Evolutionary conservation across 345 rosid genomes (phyloP).

Genomic region (Salix arbutifolia): DNA sequence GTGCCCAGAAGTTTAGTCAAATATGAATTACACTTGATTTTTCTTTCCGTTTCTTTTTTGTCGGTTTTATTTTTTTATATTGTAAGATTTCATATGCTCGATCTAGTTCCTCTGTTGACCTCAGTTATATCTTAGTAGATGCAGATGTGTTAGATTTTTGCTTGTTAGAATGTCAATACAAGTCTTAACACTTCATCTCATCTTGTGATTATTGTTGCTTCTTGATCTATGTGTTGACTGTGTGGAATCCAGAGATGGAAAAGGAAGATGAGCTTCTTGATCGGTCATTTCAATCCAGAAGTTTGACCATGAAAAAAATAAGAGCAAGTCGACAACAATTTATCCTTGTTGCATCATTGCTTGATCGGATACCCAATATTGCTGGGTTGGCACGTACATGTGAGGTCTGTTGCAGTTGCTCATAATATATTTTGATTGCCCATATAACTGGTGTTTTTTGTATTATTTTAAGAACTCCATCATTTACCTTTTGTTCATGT

Average conservation of each 20-base stretch:
- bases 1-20: too few species aligned
- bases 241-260: conserved; percentile 63
- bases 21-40: too few species aligned
- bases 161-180: too few species aligned
- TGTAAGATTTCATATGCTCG: neutral
- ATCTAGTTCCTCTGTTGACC: neutral
- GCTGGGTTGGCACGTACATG: conserved; percentile 95
- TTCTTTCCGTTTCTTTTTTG: neutral
- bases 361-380: conserved; percentile 93
- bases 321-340: conserved; percentile 67
- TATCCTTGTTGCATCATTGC: conserved; percentile 82
- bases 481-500: neutral
- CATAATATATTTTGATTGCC: neutral
- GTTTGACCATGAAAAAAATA: conserved; percentile 50
- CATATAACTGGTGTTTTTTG: neutral
- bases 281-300: conserved; percentile 66
- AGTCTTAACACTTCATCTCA: neutral
- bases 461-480: neutral
- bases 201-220: neutral
- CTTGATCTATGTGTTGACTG: conserved; percentile 1
- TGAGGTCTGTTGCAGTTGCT: conserved; percentile 49
- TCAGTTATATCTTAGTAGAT: neutral
- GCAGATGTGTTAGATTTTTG: neutral
- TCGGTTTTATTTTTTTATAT: neutral
- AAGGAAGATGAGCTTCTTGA: conserved; percentile 75